Base-by-base conservation (phyloP, 169 alveolate genomes). In the Perkinsus olseni region DNA sequence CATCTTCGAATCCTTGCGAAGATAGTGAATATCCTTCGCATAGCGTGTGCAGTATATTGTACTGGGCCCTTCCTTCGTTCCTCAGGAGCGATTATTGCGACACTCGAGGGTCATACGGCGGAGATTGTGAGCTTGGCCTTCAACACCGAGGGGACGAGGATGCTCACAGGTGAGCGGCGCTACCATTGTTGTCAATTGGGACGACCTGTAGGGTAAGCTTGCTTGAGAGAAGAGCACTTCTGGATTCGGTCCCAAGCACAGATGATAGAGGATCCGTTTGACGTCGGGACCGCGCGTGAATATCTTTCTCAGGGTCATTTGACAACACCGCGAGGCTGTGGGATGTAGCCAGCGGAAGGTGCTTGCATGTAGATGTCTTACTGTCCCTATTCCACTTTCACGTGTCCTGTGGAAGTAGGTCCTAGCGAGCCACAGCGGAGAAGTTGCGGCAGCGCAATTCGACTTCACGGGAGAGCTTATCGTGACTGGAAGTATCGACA, bases 141-240 rank as follows among this genome's bases (percentile, higher is more conserved):
- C 95, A 97, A 97, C 93, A 95, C 97, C 21, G 99, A 97, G 94
- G 99, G 99, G 36, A 98, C 97, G 94, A 95, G 95, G 92, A 74
- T 97, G 91, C 91, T 97, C 91, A 97, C 98, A 8, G 98, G 98
- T 13, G 95, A 97, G 24, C n/a, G n/a, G n/a, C n/a, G n/a, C n/a
- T n/a, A n/a, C n/a, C n/a, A n/a, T n/a, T n/a, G n/a, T n/a, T n/a
- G n/a, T n/a, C n/a, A n/a, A n/a, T n/a, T n/a, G n/a, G n/a, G n/a
- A n/a, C n/a, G n/a, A n/a, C n/a, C n/a, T n/a, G n/a, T n/a, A n/a
- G n/a, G n/a, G n/a, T n/a, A n/a, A n/a, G n/a, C n/a, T n/a, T n/a
- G n/a, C n/a, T n/a, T n/a, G n/a, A n/a, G n/a, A n/a, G n/a, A n/a
- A n/a, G n/a, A n/a, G n/a, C n/a, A n/a, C n/a, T n/a, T n/a, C n/a